phyloP scores from a whole-genome alignment of 2,329 filamentous ascomycete species.

The Ophiostoma pallidulum region DNA sequence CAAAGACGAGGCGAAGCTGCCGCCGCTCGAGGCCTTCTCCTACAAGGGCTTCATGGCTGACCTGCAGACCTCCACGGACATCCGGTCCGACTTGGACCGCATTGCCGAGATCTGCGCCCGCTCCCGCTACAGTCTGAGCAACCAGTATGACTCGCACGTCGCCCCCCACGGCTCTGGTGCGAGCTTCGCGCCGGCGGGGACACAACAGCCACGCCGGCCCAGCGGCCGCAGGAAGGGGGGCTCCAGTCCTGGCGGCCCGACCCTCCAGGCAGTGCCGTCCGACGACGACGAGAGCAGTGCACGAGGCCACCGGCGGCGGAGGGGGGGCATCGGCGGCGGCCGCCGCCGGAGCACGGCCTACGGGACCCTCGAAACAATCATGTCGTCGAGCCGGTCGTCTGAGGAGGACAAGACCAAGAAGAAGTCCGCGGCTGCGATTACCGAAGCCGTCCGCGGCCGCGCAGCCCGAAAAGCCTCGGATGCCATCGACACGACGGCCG shows the following conservation, averaged over 20 bases:
- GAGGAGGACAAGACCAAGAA: conserved; percentile 54
- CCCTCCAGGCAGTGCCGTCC: conserved; percentile 46
- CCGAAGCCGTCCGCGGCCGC: conserved; percentile 44
- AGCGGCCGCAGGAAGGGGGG: conserved; percentile 16
- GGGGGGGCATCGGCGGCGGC: conserved; percentile 30
- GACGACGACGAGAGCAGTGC: conserved; percentile 41
- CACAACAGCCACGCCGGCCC: not conserved
- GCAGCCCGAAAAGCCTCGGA: conserved; percentile 28
- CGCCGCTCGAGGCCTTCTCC: conserved; percentile 53
- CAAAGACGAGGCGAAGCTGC: conserved; percentile 35
- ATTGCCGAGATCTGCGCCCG: conserved; percentile 60
- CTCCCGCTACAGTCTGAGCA: conserved; percentile 55
- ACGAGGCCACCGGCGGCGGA: conserved; percentile 30
- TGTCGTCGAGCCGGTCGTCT: conserved; percentile 55
- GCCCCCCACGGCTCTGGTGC: conserved; percentile 51
- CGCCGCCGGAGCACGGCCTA: conserved; percentile 46
- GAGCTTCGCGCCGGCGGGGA: conserved; percentile 41
- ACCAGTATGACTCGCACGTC: conserved; percentile 58
- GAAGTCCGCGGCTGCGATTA: conserved; percentile 47
- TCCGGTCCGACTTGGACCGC: conserved; percentile 50
- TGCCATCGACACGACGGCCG: conserved; percentile 21
- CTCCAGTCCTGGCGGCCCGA: conserved; percentile 35
- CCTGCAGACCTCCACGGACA: conserved; percentile 31
- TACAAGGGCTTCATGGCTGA: conserved; percentile 53
- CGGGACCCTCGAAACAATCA: conserved; percentile 56